A percentile compares a stretch with the other conserved stretches of the same genome.
phyloP scores from a whole-genome alignment of 106 monocot genomes.

The Alisma plantagoaquatica region DNA sequence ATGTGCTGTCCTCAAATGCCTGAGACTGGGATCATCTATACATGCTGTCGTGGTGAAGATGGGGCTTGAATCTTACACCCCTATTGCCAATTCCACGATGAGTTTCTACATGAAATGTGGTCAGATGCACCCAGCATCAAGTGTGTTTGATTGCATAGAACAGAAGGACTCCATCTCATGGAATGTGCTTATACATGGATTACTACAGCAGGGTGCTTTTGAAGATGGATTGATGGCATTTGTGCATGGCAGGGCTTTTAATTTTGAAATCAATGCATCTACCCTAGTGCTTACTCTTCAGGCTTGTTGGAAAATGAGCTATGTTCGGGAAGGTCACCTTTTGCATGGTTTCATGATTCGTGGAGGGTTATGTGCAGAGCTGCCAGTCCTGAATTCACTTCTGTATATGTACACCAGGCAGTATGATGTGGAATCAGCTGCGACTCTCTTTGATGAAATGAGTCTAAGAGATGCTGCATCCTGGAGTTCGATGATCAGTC shows the following conservation, averaged over 20 bases:
- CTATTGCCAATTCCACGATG: constrained; percentile 47
- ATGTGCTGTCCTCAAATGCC: constrained; percentile 20
- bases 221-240: constrained; percentile 32
- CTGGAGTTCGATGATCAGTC: constrained; percentile 57
- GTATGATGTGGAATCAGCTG: constrained; percentile 25
- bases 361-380: constrained; percentile 23
- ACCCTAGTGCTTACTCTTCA: constrained; percentile 58
- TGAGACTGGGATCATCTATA: constrained; percentile 25
- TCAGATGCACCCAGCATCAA: constrained; percentile 28
- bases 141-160: constrained; percentile 27
- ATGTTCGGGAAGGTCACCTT: constrained; percentile 16
- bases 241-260: constrained; percentile 20
- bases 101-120: constrained; percentile 61
- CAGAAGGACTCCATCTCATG: constrained; percentile 68
- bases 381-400: constrained; percentile 46
- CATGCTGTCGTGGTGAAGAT: constrained; percentile 53
- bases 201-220: constrained; percentile 21
- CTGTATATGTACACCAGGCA: constrained; percentile 41
- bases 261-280: constrained; percentile 45
- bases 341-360: constrained; percentile 41
- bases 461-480: constrained; percentile 48
- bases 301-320: constrained; percentile 55
- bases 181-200: constrained; percentile 63
- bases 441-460: constrained; percentile 66
- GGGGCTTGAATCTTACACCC: constrained; percentile 28